phyloP scores from a whole-genome alignment of 2,329 filamentous ascomycete species.

The Penicillium sp. region DNA sequence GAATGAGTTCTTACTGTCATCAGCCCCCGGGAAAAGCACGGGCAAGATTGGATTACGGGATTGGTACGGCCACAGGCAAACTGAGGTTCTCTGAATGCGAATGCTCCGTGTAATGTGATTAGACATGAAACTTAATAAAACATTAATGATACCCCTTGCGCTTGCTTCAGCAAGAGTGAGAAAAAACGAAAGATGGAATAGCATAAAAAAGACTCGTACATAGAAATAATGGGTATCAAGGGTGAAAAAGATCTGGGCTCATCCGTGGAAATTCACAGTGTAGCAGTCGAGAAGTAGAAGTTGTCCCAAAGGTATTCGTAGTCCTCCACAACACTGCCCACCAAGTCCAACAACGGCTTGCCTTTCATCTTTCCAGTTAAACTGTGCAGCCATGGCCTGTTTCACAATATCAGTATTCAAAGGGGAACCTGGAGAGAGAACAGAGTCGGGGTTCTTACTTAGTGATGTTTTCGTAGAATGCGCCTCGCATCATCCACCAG shows the following conservation, averaged over 20 bases:
- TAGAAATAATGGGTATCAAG: conserved; percentile 24
- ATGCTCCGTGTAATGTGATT: conserved; percentile 11
- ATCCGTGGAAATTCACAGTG: conserved; percentile 35
- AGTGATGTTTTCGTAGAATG: conserved; percentile 91
- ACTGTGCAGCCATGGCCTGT: conserved; percentile 62
- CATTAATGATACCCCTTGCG: conserved; percentile 30
- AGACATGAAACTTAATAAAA: conserved; percentile 23
- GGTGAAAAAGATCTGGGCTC: conserved; percentile 10
- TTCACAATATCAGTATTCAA: conserved; percentile 26
- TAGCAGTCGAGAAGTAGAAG: conserved; percentile 81
- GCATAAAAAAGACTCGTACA: conserved; percentile 11
- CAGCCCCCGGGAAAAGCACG: conserved; percentile 44
- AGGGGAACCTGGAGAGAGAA: neutral
- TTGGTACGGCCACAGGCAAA: conserved; percentile 76
- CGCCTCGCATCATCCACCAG: conserved; percentile 97
- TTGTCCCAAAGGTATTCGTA: conserved; percentile 98
- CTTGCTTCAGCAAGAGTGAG: conserved; percentile 8
- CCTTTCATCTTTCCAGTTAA: conserved; percentile 69
- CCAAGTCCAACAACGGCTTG: conserved; percentile 74
- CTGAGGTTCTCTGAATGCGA: conserved; percentile 65
- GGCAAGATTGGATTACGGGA: conserved; percentile 69
- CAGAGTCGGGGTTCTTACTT: conserved; percentile 47
- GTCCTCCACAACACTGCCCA: conserved; percentile 85
- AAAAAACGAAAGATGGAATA: conserved; percentile 18
- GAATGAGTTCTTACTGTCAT: conserved; percentile 69